Evolutionary conservation across 805 yeast species (phyloP), one percentile per base, ranked within the genome.

Genomic region (Candida corydali): DNA sequence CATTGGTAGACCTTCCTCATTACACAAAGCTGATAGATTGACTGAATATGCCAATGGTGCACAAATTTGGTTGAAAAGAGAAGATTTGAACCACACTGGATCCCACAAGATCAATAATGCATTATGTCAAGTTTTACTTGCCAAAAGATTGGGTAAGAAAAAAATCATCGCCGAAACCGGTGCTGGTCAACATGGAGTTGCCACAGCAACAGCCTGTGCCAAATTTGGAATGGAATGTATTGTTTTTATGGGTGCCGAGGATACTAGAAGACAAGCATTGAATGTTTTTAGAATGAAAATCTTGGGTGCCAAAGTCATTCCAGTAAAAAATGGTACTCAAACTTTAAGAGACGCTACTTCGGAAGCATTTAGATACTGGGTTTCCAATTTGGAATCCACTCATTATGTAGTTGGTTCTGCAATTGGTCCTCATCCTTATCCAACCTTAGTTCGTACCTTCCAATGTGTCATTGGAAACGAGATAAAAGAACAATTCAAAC

Each of bases 341-440:
- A 93, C 99, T 23, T 74, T 93, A 59, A 82, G 99, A 65, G 99
- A 93, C 61, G 98, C 98, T 25, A 91, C 97, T 37, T 82, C 94
- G 16, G 99, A 93, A 66, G 98, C 98, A 10, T 83, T 93, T 70
- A 76, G 98, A 59, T 78, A 63, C 61, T 93, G 99, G 99, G 97
- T 91, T 32, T 78, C 96, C 3, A 75, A 89, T 51, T 70, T 93
- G 46, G 70, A 79, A 46, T 69, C 85, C 26, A 93, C 98, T 6
- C 97, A 93, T 63, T 93, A 91, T 59, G 83, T 91, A 45, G 95
- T 93, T 36, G 99, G 99, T 36, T 87, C 97, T 2, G 98, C 98
- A 30, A 91, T 93, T 57, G 99, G 99, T 26, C 99, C 99, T 26
- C 98, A 93, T 62, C 99, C 99, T 33, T 93, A 88, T 70, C 99